Conservation (phyloP, 1,284 basidiomycete genomes). For the Austropuccinia psidii region DNA sequence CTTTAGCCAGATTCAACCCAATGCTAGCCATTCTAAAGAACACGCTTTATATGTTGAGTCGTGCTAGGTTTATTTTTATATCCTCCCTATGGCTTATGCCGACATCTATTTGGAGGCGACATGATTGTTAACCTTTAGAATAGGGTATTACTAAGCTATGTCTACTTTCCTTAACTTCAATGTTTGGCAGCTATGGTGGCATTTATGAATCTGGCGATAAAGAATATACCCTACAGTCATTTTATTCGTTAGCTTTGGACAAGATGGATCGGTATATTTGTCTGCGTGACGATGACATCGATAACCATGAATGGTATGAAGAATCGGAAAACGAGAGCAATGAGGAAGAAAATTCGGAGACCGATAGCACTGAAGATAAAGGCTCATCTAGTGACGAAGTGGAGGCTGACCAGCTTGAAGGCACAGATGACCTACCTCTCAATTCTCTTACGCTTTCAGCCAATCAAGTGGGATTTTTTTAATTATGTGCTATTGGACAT, state of each 20-base stretch:
- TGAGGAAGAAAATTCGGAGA: constrained; percentile 39
- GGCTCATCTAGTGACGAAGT: constrained; percentile 53
- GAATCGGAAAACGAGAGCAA: constrained; percentile 47
- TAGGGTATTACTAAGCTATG: too few species aligned
- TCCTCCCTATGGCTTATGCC: too few species aligned
- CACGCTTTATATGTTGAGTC: constrained; percentile 65
- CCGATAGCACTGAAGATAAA: constrained; percentile 47
- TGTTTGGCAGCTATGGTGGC: constrained; percentile 54
- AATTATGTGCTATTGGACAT: too few species aligned
- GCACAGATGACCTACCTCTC: neutral
- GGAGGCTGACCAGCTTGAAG: neutral
- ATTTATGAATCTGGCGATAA: constrained; percentile 70
- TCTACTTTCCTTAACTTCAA: neutral
- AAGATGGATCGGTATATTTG: constrained; percentile 70
- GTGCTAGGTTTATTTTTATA: neutral
- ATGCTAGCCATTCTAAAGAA: constrained; percentile 83
- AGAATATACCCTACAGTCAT: constrained; percentile 80
- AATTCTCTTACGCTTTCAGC: neutral
- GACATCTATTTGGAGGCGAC: too few species aligned
- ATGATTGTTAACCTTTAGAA: too few species aligned
- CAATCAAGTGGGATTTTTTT: constrained; percentile 1
- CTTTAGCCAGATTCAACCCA: constrained; percentile 76
- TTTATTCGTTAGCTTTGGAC: constrained; percentile 66
- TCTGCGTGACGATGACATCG: constrained; percentile 60
- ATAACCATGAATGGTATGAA: constrained; percentile 50